phyloP scores from a whole-genome alignment of 768 basidiomycete genomes.

The Tricholoma sp. region DNA sequence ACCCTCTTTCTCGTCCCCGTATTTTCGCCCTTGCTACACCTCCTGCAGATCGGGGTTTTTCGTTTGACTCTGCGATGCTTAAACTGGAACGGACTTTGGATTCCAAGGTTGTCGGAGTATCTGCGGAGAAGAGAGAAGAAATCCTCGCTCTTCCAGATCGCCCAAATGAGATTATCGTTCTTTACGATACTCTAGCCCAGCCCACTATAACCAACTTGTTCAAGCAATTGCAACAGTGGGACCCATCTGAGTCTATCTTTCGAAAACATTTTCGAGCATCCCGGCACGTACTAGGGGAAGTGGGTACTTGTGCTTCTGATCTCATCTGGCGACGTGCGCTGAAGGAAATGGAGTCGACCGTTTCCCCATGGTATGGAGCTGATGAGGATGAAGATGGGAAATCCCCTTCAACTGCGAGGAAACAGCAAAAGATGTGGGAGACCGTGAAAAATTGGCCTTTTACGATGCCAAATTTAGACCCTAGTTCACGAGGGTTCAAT shows the following conservation, averaged over 20 bases:
- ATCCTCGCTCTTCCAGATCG: constrained; percentile 30
- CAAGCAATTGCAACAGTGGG: constrained; percentile 41
- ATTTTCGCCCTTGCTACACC: constrained; percentile 36
- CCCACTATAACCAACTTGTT: constrained; percentile 37
- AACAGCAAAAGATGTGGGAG: constrained; percentile 24
- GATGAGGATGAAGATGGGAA: constrained; percentile 34
- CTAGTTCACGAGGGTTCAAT: constrained; percentile 55
- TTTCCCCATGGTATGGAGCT: constrained; percentile 29
- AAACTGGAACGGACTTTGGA: constrained; percentile 36
- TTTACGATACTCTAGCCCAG: constrained; percentile 39
- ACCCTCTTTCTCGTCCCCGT: constrained; percentile 33
- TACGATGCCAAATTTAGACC: constrained; percentile 56
- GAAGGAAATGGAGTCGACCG: constrained; percentile 30
- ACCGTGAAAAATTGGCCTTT: constrained; percentile 59
- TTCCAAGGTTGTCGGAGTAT: constrained; percentile 33
- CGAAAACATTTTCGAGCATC: constrained; percentile 43
- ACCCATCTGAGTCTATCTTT: constrained; percentile 34
- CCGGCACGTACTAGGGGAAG: constrained; percentile 39
- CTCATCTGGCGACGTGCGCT: constrained; percentile 59
- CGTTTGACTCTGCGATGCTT: constrained; percentile 29
- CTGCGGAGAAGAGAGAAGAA: constrained; percentile 26
- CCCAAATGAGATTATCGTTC: constrained; percentile 48
- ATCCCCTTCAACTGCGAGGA: constrained; percentile 18
- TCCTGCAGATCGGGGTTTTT: constrained; percentile 18
- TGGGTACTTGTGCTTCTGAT: constrained; percentile 68